Conservation (phyloP, 2,329 filamentous ascomycete species). For the Fusarium sacchari region DNA sequence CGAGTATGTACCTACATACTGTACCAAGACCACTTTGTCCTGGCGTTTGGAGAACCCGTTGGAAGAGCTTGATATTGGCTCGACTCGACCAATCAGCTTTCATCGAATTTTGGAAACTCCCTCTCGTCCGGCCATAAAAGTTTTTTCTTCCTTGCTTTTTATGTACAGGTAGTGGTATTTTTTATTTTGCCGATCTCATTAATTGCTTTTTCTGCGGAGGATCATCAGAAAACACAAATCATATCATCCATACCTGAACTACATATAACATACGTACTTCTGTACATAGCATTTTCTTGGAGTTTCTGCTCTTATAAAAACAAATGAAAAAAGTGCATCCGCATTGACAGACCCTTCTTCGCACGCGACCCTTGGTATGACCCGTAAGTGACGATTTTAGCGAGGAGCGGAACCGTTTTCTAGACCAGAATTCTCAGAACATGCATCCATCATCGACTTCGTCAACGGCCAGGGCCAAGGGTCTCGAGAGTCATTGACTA, state of each 20-base stretch:
- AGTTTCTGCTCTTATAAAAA: background rate
- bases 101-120: conserved; percentile 27
- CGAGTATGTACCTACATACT: too few species aligned
- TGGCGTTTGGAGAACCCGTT: conserved; percentile 29
- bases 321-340: conserved; percentile 4
- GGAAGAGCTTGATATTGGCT: conserved; percentile 26
- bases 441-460: conserved; percentile 13
- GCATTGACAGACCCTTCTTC: conserved; percentile 12
- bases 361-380: conserved; percentile 31
- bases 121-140: conserved; percentile 18
- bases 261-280: background rate
- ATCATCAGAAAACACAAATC: background rate
- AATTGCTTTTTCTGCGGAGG: conserved; percentile 9
- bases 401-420: conserved; percentile 36
- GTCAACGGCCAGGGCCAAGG: conserved; percentile 16
- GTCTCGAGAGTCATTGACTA: conserved; percentile 31
- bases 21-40: conserved; percentile 10
- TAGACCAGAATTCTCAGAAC: conserved; percentile 4
- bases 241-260: conserved; percentile 1
- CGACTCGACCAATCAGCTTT: conserved; percentile 26
- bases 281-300: background rate
- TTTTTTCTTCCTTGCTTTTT: conserved; percentile 25
- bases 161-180: background rate
- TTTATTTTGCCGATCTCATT: conserved; percentile 16
- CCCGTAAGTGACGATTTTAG: conserved; percentile 30